A percentile compares a stretch with the other conserved stretches of the same genome.
Evolutionary conservation across 306 rosid species (phyloP).

Genomic region (Mimosa pudica): DNA sequence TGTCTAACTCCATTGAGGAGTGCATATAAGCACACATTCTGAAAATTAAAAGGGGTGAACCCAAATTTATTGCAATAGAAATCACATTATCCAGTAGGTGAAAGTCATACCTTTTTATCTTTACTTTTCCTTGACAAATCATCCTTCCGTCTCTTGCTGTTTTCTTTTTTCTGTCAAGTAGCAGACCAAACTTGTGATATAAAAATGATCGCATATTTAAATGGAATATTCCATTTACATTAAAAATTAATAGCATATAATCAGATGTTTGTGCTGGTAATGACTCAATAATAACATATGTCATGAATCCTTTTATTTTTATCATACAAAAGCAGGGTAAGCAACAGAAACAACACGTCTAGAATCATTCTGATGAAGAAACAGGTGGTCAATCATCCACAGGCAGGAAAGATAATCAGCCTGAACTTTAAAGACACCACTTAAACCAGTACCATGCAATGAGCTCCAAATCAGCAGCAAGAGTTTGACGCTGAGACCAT

Average conservation of each 20-base stretch:
- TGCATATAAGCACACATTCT: background rate
- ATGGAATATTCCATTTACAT: background rate
- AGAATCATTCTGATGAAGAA: slow-evolving; percentile 28
- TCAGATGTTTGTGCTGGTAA: background rate
- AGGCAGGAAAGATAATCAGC: slow-evolving; percentile 15
- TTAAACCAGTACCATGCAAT: background rate
- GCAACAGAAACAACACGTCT: slow-evolving; percentile 23
- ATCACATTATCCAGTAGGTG: slow-evolving; percentile 14
- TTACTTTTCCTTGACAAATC: slow-evolving; percentile 76
- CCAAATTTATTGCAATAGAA: background rate
- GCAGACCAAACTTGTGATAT: slow-evolving; percentile 20
- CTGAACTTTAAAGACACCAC: background rate
- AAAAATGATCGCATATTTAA: background rate
- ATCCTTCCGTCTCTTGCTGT: slow-evolving; percentile 98
- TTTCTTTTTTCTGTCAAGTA: slow-evolving; percentile 78
- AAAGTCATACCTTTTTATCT: slow-evolving; percentile 78
- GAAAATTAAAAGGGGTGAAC: slow-evolving; percentile 1
- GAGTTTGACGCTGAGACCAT: background rate
- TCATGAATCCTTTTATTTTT: background rate
- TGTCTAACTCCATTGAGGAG: background rate
- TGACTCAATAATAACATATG: slow-evolving; percentile 7
- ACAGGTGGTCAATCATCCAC: slow-evolving; percentile 11
- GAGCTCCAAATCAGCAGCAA: background rate
- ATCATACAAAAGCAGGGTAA: background rate
- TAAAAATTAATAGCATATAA: background rate